These are phyloP conservation scores for Mimosa bimucronata DNA, from an alignment of 306 rosid genomes.

Conservation along the genomic window DNA sequence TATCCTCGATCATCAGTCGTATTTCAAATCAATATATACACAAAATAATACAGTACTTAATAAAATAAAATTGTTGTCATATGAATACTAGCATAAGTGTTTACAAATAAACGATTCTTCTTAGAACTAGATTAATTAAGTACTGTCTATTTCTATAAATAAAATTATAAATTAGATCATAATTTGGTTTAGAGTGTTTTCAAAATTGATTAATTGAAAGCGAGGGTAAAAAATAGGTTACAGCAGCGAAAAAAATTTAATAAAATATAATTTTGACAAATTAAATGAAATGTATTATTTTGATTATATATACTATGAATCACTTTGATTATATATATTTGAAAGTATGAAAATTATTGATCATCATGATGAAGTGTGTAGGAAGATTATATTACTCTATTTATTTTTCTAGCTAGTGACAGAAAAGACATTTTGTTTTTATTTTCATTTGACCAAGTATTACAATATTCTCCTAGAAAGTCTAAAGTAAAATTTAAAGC, in stretches of 20 bases:
- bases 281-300: not conserved
- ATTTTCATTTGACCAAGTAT: not conserved
- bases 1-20: not conserved
- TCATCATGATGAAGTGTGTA: not conserved
- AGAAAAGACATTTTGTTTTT: not conserved
- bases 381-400: not conserved
- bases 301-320: too few relatives aligned
- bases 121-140: not conserved
- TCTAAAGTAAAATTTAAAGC: slow-evolving; percentile 3
- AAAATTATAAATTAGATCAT: too few relatives aligned
- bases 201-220: not conserved
- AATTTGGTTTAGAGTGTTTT: not conserved
- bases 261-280: too few relatives aligned
- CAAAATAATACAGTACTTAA: not conserved
- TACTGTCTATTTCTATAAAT: not conserved
- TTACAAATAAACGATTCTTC: not conserved
- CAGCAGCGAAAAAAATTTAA: too few relatives aligned
- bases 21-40: not conserved
- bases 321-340: too few relatives aligned
- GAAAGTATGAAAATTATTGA: not conserved
- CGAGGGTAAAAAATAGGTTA: not conserved
- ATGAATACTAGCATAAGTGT: too few relatives aligned
- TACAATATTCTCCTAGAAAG: not conserved
- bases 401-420: not conserved
- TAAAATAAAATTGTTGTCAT: not conserved